Conservation (phyloP, 2,329 filamentous ascomycete species). For the Fusarium cyanostomum region DNA sequence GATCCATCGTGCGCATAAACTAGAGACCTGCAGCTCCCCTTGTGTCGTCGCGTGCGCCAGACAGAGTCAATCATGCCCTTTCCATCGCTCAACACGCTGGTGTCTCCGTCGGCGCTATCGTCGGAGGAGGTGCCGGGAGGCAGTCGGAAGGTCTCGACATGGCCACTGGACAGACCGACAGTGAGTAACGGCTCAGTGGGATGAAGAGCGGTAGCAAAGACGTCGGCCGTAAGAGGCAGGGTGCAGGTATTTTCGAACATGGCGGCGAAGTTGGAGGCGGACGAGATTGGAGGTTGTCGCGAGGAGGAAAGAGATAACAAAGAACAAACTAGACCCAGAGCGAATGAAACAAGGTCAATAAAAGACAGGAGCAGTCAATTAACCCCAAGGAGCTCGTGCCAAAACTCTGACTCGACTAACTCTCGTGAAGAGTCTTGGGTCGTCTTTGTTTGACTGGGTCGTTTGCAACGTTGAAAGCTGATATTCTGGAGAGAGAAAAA, state of each 20-base stretch:
- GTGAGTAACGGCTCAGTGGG: slow-evolving; percentile 85
- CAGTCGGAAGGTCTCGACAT: slow-evolving; percentile 85
- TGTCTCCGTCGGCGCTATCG: slow-evolving; percentile 60
- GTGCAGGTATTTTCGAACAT: slow-evolving; percentile 96
- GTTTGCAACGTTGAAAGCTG: background rate
- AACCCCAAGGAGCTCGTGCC: background rate
- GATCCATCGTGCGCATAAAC: slow-evolving; percentile 82
- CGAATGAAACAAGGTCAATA: background rate
- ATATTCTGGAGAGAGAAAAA: background rate
- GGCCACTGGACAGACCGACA: slow-evolving; percentile 84
- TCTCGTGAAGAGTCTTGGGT: background rate
- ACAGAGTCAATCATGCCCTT: slow-evolving; percentile 80
- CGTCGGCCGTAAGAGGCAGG: slow-evolving; percentile 82
- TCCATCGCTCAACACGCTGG: slow-evolving; percentile 65
- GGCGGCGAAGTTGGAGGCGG: no score
- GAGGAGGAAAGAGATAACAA: no score
- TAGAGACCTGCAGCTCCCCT: slow-evolving; percentile 88
- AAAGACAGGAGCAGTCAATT: background rate
- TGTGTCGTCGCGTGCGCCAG: slow-evolving; percentile 91
- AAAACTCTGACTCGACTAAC: background rate
- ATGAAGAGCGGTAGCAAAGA: slow-evolving; percentile 90
- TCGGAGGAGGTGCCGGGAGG: slow-evolving; percentile 62
- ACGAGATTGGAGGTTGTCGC: background rate
- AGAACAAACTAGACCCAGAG: no score
- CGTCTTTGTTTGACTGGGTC: background rate